Base-by-base conservation (phyloP, 495 filamentous ascomycete genomes). In the Ramalina intermedia region DNA sequence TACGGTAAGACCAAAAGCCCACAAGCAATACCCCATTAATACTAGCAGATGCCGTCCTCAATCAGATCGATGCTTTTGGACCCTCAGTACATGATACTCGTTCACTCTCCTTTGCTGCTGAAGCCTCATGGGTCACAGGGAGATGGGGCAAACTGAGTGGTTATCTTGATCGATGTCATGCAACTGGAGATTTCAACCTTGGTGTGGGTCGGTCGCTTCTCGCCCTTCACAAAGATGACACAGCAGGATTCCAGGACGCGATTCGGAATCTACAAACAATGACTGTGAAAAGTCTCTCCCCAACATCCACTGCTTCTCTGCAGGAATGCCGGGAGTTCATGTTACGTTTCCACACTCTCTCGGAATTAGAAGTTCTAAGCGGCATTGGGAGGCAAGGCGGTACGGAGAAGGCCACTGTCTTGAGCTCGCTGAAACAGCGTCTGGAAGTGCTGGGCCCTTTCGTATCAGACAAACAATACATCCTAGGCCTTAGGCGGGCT, bases 121-220 rank as follows among this genome's bases (percentile, higher is more conserved):
- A 96, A 68, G 87, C 93, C 33, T 79, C 86, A 4, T 96, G 90
- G 89, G 81, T 84, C 18, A 91, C 82, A 5, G 78, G 81, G 7
- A 78, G 81, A 64, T 94, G 87, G 87, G 67, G 76, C 46, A 81
- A 77, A 6, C 63, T 94, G 48, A 71, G 85, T 50, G 75, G 74
- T 43, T 87, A 87, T 61, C 72, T 91, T 16, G 69, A 71, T 55
- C 58, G 68, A 44, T 61, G 69, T 50, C 65, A 72, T 49, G 61
- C 67, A 33, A 66, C 63, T n/a, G 78, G 78, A 50, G 78, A 87
- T 38, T 95, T 96, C 64, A 88, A 91, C 58, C 71, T 91, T 38
- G 81, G 79, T 2, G 72, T 96, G 60, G 90, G 81, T 1, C 71
- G 73, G 45, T 76, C 85, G 42, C 67, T 96, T 44, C 67, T 83